phyloP scores from a whole-genome alignment of 2,329 filamentous ascomycete species.

The Verticillium albo-atrum region DNA sequence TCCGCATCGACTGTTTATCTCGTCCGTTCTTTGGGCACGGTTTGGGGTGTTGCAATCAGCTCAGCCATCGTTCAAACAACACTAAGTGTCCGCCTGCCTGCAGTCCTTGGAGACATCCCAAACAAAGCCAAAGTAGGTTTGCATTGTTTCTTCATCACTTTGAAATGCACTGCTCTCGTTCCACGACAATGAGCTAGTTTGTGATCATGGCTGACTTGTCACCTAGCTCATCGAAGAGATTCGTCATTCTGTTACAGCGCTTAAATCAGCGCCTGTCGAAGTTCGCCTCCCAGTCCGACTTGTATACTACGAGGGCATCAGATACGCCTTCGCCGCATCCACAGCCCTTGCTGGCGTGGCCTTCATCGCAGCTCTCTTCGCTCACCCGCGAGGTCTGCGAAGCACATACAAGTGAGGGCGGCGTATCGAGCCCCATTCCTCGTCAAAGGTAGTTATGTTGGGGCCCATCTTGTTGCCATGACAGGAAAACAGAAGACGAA shows the following conservation, averaged over 20 bases:
- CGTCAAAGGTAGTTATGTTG: too few relatives aligned
- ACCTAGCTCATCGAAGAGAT: constrained; percentile 56
- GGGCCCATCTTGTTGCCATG: too few relatives aligned
- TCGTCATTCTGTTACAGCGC: constrained; percentile 53
- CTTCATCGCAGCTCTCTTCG: constrained; percentile 22
- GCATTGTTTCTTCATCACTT: background rate
- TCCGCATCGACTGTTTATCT: constrained; percentile 60
- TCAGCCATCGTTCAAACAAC: constrained; percentile 61
- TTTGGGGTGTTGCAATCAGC: constrained; percentile 60
- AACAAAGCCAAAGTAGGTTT: constrained; percentile 53
- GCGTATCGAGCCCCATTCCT: too few relatives aligned
- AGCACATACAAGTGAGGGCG: constrained; percentile 19
- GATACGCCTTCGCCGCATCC: constrained; percentile 50
- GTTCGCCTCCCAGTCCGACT: constrained; percentile 50
- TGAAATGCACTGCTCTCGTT: background rate
- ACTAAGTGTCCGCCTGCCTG: constrained; percentile 47
- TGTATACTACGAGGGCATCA: constrained; percentile 57
- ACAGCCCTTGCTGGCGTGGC: constrained; percentile 46
- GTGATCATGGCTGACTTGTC: constrained; percentile 10
- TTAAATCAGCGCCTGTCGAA: constrained; percentile 50
- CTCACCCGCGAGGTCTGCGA: constrained; percentile 23
- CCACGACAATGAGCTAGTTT: background rate
- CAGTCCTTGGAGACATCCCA: constrained; percentile 48
- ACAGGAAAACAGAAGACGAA: too few relatives aligned
- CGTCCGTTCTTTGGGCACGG: constrained; percentile 57